These are phyloP conservation scores for Triangularia setosa DNA, from an alignment of 2,329 filamentous ascomycete species.

Conservation along the genomic window DNA sequence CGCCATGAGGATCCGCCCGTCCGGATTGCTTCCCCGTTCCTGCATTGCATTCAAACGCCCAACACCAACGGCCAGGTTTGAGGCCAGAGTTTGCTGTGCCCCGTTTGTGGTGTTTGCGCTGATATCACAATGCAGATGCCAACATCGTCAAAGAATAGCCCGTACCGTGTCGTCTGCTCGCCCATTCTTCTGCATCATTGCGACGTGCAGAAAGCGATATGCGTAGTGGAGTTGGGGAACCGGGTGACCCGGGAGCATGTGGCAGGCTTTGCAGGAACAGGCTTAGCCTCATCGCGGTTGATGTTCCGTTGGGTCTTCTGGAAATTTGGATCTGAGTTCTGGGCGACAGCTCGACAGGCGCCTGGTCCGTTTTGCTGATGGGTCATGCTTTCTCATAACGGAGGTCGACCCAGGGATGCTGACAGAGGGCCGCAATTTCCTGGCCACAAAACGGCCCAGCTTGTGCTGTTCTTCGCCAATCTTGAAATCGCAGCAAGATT, in stretches of 20 bases:
- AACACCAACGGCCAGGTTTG: neutral
- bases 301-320: constrained; percentile 22
- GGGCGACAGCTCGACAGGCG: constrained; percentile 5
- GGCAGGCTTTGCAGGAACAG: constrained; percentile 7
- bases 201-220: neutral
- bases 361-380: constrained; percentile 12
- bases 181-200: neutral
- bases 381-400: neutral
- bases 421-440: neutral
- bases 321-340: constrained; percentile 25
- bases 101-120: neutral
- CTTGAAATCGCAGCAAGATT: constrained; percentile 11
- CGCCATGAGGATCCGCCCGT: neutral
- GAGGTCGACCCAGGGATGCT: neutral
- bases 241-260: constrained; percentile 6
- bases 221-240: neutral
- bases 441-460: neutral
- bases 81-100: neutral
- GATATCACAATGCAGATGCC: neutral
- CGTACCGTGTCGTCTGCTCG: neutral
- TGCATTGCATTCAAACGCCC: neutral
- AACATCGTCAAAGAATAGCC: neutral
- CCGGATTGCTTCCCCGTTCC: neutral
- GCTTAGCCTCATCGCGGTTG: constrained; percentile 21
- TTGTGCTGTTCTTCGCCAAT: constrained; percentile 7